Conservation (phyloP, 2,329 filamentous ascomycete genomes). For the Reticulascus tulasneorum region DNA sequence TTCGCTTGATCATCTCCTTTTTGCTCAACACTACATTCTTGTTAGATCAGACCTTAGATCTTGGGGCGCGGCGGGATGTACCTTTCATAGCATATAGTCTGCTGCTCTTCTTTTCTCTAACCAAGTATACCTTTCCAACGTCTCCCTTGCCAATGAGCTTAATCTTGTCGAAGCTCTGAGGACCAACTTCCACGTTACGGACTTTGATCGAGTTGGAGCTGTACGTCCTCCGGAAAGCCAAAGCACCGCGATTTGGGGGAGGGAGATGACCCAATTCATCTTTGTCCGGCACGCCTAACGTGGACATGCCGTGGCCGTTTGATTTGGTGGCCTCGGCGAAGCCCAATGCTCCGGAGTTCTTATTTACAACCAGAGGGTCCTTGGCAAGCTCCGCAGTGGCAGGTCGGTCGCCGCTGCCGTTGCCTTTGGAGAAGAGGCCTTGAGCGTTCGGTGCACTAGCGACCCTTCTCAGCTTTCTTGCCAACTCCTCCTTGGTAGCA, state of each 20-base stretch:
- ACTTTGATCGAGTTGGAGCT: conserved; percentile 99
- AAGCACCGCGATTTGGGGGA: conserved; percentile 61
- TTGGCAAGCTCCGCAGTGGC: conserved; percentile 84
- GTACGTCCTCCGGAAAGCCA: conserved; percentile 89
- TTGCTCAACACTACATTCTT: conserved; percentile 89
- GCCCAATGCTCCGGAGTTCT: conserved; percentile 43
- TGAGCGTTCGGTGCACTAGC: conserved; percentile 97
- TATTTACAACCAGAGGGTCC: conserved; percentile 64
- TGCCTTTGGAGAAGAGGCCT: conserved; percentile 69
- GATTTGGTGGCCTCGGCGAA: conserved; percentile 39
- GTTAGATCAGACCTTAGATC: too few relatives aligned
- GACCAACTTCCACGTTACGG: conserved; percentile 91
- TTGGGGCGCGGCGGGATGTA: conserved; percentile 43
- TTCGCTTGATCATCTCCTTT: conserved; percentile 99
- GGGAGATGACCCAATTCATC: conserved; percentile 59
- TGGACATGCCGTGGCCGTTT: conserved; percentile 23
- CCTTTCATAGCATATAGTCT: conserved; percentile 98
- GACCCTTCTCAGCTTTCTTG: conserved; percentile 86
- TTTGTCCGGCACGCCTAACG: conserved; percentile 33
- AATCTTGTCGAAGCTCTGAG: conserved; percentile 97
- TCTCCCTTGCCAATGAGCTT: conserved; percentile 99
- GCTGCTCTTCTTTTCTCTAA: conserved; percentile 95
- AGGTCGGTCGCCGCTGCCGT: conserved; percentile 62
- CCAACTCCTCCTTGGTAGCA: conserved; percentile 88
- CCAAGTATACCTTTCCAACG: conserved; percentile 96